Evolutionary conservation across 352 stramenopile genomes (phyloP).

Genomic region (Hyaloperonospora arabidopsidis): DNA sequence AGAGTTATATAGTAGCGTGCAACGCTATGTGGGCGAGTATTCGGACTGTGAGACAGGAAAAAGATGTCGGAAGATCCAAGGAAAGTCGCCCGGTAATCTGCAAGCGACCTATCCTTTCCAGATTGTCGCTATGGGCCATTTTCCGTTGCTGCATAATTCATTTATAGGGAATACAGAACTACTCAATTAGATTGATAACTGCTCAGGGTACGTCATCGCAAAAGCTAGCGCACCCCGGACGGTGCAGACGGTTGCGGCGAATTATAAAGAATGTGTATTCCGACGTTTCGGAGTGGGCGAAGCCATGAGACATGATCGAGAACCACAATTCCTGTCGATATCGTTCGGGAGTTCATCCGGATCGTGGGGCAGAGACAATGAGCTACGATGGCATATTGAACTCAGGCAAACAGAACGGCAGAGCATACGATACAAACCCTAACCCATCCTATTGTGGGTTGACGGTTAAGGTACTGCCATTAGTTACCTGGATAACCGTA

Average conservation of each 20-base stretch:
- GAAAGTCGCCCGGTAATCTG: not conserved
- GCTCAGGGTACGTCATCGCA: slow-evolving; percentile 1
- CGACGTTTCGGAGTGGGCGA: slow-evolving; percentile 16
- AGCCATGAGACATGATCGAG: not conserved
- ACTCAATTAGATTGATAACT: slow-evolving; percentile 4
- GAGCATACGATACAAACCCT: not conserved
- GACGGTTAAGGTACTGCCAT: too few relatives aligned
- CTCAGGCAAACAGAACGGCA: not conserved
- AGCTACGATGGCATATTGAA: not conserved
- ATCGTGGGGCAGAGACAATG: not conserved
- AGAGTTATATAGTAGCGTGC: not conserved
- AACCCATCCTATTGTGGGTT: too few relatives aligned
- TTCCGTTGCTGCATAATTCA: slow-evolving; percentile 4
- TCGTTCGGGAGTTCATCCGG: not conserved
- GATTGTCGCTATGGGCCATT: slow-evolving; percentile 10
- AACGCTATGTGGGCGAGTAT: not conserved
- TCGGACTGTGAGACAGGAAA: slow-evolving; percentile 5
- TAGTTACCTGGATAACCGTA: too few relatives aligned
- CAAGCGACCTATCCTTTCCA: not conserved
- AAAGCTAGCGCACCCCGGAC: not conserved
- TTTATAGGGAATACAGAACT: slow-evolving; percentile 12
- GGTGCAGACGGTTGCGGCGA: too few relatives aligned
- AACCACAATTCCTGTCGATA: not conserved
- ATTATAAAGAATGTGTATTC: slow-evolving; percentile 22
- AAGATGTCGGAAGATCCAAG: not conserved